Percentiles rank a stretch among this genome's conserved stretches.
Evolutionary conservation across 2,329 filamentous ascomycete genomes (phyloP).

Genomic region (Aspergillus chevalieri): DNA sequence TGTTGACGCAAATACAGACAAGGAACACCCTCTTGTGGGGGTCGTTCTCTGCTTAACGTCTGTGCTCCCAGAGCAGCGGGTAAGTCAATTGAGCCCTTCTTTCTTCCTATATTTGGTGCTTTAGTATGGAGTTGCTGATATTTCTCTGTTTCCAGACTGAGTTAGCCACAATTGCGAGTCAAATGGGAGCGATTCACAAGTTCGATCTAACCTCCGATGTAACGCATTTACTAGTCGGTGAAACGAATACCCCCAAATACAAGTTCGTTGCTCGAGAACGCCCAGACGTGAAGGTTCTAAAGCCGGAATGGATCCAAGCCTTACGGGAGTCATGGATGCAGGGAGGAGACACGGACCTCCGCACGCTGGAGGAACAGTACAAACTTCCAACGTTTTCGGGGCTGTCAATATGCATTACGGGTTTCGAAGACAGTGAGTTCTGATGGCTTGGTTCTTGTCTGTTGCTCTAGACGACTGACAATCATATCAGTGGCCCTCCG

Average conservation of each 20-base stretch:
- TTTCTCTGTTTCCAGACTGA: constrained; percentile 26
- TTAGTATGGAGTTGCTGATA: constrained; percentile 1
- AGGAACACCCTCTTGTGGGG: constrained; percentile 60
- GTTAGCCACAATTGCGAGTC: constrained; percentile 48
- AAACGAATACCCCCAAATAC: constrained; percentile 87
- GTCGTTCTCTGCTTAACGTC: constrained; percentile 84
- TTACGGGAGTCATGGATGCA: constrained; percentile 74
- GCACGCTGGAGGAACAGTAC: constrained; percentile 58
- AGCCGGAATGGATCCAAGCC: constrained; percentile 76
- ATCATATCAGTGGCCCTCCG: constrained; percentile 54
- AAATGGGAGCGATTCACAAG: constrained; percentile 83
- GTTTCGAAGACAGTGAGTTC: constrained; percentile 58
- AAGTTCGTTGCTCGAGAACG: constrained; percentile 87
- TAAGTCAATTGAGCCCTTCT: constrained; percentile 38
- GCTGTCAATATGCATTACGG: constrained; percentile 62
- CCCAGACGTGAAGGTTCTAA: constrained; percentile 76
- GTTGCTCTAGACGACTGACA: constrained; percentile 2
- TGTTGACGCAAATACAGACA: constrained; percentile 38
- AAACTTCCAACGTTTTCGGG: constrained; percentile 42
- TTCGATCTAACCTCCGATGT: constrained; percentile 93
- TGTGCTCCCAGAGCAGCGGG: constrained; percentile 70
- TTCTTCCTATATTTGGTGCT: background rate
- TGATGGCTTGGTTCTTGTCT: background rate
- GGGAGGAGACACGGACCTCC: constrained; percentile 68
- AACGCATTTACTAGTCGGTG: constrained; percentile 87